Conservation (phyloP, 2,329 filamentous ascomycete genomes). For the Colletotrichum tofieldiae region DNA sequence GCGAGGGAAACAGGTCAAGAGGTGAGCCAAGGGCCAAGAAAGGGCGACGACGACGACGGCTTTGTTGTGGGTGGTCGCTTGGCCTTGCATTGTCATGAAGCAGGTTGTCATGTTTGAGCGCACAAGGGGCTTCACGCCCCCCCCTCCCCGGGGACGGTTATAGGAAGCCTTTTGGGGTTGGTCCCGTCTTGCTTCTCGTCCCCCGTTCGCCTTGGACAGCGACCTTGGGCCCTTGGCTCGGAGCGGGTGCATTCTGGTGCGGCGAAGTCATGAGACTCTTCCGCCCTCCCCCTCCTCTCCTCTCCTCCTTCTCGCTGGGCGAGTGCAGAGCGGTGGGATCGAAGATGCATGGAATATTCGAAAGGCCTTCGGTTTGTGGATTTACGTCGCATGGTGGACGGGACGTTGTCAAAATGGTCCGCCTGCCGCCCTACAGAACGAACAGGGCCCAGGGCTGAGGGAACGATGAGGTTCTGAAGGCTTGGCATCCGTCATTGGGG, state of each 20-base stretch:
- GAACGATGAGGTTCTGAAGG: conserved; percentile 41
- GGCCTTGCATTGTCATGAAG: conserved; percentile 26
- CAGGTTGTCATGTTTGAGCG: conserved; percentile 22
- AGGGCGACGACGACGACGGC: conserved; percentile 19
- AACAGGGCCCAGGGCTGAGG: conserved; percentile 43
- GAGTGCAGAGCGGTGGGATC: conserved; percentile 28
- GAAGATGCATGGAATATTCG: conserved; percentile 42
- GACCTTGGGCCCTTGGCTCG: conserved; percentile 17
- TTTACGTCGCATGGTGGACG: conserved; percentile 42
- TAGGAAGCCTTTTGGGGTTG: background rate
- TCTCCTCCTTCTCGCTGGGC: background rate
- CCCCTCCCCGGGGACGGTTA: background rate
- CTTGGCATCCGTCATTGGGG: conserved; percentile 43
- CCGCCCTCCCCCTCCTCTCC: no score
- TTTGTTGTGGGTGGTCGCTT: background rate
- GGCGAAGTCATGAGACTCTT: conserved; percentile 23
- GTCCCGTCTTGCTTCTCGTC: conserved; percentile 6
- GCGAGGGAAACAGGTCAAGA: background rate
- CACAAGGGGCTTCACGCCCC: conserved; percentile 19
- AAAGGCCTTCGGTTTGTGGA: conserved; percentile 39
- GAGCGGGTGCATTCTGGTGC: conserved; percentile 22
- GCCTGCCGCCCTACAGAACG: conserved; percentile 38
- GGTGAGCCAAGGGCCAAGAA: conserved; percentile 24
- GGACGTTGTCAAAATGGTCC: conserved; percentile 41
- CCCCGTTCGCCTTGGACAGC: background rate